Evolutionary conservation across 2,329 filamentous ascomycete genomes (phyloP).

Genomic region (Diplocarpon mali): DNA sequence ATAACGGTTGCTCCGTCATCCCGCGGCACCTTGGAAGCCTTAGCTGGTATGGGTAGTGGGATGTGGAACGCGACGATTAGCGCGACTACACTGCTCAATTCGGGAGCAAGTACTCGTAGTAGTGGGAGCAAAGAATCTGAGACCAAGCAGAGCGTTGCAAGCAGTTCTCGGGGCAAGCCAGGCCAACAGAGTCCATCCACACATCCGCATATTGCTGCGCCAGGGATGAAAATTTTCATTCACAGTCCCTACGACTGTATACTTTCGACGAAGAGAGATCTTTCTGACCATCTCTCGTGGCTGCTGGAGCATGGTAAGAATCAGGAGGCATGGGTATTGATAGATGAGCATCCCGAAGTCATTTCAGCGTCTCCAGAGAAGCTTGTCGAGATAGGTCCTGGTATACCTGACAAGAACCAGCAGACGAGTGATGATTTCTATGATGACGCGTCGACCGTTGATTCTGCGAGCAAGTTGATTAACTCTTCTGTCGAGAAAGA

Average conservation of each 20-base stretch:
- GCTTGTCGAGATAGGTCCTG: slow-evolving; percentile 30
- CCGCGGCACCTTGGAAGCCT: slow-evolving; percentile 63
- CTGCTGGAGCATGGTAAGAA: slow-evolving; percentile 72
- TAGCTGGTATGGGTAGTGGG: slow-evolving; percentile 61
- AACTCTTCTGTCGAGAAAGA: slow-evolving; percentile 69
- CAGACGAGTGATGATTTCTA: slow-evolving; percentile 52
- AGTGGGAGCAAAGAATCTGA: slow-evolving; percentile 45
- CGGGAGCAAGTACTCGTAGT: slow-evolving; percentile 64
- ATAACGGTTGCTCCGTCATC: slow-evolving; percentile 48
- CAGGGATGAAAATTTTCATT: slow-evolving; percentile 76
- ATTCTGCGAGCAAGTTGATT: slow-evolving; percentile 44
- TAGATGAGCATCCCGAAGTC: slow-evolving; percentile 79
- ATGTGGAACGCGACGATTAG: slow-evolving; percentile 90
- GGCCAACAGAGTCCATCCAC: slow-evolving; percentile 30
- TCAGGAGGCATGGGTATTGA: slow-evolving; percentile 75
- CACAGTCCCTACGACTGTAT: slow-evolving; percentile 96
- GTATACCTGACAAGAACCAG: slow-evolving; percentile 29
- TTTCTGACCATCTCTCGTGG: slow-evolving; percentile 79
- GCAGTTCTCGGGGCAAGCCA: slow-evolving; percentile 32
- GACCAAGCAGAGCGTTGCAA: slow-evolving; percentile 34
- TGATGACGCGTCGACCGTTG: slow-evolving; percentile 59
- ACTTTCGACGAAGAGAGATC: slow-evolving; percentile 77
- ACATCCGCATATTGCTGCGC: slow-evolving; percentile 28
- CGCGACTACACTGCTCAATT: slow-evolving; percentile 77
- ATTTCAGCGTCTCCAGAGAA: slow-evolving; percentile 35